Percentiles rank a stretch among this genome's conserved stretches.
phyloP scores from a whole-genome alignment of 345 rosid species.

The Lagerstroemia speciosa region DNA sequence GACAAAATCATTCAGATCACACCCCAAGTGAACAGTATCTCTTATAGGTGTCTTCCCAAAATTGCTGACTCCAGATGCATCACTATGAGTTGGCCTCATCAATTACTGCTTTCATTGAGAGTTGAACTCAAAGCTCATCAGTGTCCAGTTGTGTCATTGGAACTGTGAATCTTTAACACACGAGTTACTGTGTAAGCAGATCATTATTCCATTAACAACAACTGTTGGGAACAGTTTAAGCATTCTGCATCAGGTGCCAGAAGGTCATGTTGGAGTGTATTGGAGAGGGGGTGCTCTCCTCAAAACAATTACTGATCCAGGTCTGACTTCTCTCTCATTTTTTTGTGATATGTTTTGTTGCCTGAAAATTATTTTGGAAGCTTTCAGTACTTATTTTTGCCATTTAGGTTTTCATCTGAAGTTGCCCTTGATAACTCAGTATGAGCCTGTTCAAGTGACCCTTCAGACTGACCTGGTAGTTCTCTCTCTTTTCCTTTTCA shows the following conservation, averaged over 20 bases:
- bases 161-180: neutral
- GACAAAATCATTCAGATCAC: too few species aligned
- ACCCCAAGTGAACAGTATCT: too few species aligned
- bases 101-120: too few species aligned
- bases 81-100: too few species aligned
- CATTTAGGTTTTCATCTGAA: constrained; percentile 69
- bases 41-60: too few species aligned
- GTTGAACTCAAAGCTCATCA: too few species aligned
- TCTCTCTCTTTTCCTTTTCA: neutral
- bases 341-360: constrained; percentile 6
- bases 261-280: constrained; percentile 93
- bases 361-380: neutral
- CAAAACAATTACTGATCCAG: constrained; percentile 54
- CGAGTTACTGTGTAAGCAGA: constrained; percentile 20
- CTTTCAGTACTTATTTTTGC: neutral
- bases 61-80: too few species aligned
- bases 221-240: constrained; percentile 26
- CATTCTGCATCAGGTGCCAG: constrained; percentile 80
- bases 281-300: constrained; percentile 95
- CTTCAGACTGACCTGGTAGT: constrained; percentile 78
- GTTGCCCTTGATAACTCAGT: constrained; percentile 70
- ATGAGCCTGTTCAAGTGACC: constrained; percentile 92
- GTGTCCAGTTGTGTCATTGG: neutral
- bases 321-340: constrained; percentile 18
- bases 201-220: constrained; percentile 35